A percentile compares a stretch with the other conserved stretches of the same genome.
phyloP scores from a whole-genome alignment of 495 filamentous ascomycete genomes.

The Cercophora sp. region DNA sequence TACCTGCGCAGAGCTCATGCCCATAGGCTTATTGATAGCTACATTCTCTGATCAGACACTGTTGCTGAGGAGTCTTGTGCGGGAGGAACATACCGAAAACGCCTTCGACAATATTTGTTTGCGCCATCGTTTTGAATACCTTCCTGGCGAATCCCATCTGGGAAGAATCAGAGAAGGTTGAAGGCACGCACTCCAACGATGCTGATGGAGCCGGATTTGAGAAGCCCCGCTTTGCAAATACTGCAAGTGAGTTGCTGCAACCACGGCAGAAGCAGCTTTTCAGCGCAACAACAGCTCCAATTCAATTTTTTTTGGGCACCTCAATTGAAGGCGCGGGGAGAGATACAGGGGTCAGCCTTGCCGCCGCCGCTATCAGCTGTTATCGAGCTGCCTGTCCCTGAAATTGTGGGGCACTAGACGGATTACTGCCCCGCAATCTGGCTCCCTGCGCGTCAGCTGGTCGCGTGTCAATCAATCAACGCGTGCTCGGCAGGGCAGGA shows the following conservation, averaged over 20 bases:
- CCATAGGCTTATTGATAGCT: conserved; percentile 88
- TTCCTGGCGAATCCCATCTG: conserved; percentile 26
- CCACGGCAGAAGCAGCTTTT: no score
- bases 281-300: no score
- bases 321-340: no score
- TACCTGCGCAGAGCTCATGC: conserved; percentile 79
- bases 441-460: neutral
- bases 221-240: no score
- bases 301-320: no score
- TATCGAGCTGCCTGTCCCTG: neutral
- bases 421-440: neutral
- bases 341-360: no score
- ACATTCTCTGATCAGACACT: conserved; percentile 47
- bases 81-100: conserved; percentile 56
- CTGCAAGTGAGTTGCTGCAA: no score
- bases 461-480: neutral
- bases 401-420: no score
- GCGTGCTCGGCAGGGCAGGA: neutral
- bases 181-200: no score
- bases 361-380: neutral
- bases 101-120: conserved; percentile 67
- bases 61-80: neutral
- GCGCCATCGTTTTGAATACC: conserved; percentile 48
- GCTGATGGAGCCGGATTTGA: no score
- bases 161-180: neutral